Conservation (phyloP, 805 yeast genomes). For the Candida sanyiensis region DNA sequence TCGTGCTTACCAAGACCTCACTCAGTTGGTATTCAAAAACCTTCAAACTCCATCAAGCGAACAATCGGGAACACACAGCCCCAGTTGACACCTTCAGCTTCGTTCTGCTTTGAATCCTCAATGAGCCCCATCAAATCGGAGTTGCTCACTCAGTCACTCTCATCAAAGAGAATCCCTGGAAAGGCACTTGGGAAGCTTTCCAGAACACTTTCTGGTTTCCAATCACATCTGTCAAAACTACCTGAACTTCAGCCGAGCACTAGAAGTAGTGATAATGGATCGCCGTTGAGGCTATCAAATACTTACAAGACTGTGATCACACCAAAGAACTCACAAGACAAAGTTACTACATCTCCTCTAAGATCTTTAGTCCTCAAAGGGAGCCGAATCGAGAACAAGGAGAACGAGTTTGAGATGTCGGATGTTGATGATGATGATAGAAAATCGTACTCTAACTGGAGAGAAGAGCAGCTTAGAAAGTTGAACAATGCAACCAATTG, state of each 20-base stretch:
- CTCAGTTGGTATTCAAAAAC: constrained; percentile 20
- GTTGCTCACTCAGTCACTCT: constrained; percentile 6
- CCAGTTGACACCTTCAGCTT: constrained; percentile 10
- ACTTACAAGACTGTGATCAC: constrained; percentile 12
- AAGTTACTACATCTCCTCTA: constrained; percentile 24
- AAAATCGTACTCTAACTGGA: constrained; percentile 22
- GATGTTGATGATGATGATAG: constrained; percentile 18
- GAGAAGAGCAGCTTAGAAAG: constrained; percentile 24
- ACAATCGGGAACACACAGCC: constrained; percentile 9
- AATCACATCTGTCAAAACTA: constrained; percentile 19
- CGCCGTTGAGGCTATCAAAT: constrained; percentile 17
- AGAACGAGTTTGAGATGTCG: too few relatives aligned
- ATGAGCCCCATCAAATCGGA: constrained; percentile 15
- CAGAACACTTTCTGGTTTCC: constrained; percentile 21
- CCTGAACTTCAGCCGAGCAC: constrained; percentile 10
- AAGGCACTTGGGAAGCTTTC: constrained; percentile 13
- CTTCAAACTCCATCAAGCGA: constrained; percentile 12
- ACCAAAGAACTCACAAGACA: constrained; percentile 6
- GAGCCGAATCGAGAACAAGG: constrained; percentile 11
- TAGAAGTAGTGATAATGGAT: constrained; percentile 4
- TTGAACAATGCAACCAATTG: constrained; percentile 14
- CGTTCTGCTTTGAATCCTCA: constrained; percentile 13
- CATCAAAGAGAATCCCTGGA: constrained; percentile 9
- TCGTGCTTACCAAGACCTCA: constrained; percentile 9
- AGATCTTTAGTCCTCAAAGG: constrained; percentile 22